Evolutionary conservation across 495 filamentous ascomycete genomes (phyloP).

Genomic region (Xylaria longipes): DNA sequence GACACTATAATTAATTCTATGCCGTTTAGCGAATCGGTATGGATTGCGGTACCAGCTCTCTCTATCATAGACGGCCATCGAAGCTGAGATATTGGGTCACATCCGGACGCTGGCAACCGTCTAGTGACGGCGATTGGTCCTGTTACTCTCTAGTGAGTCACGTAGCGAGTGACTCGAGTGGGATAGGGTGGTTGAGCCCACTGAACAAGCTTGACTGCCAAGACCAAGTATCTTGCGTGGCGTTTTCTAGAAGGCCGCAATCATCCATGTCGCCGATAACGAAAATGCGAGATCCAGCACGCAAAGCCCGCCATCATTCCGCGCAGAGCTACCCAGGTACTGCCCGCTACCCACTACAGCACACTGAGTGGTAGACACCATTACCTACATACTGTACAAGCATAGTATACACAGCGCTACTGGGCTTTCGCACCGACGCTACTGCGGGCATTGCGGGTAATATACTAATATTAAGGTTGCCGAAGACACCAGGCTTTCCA

Average conservation of each 20-base stretch:
- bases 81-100: constrained; percentile 24
- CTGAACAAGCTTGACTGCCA: constrained; percentile 24
- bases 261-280: constrained; percentile 24
- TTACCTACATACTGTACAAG: neutral
- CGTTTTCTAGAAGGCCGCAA: constrained; percentile 25
- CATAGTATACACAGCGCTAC: neutral
- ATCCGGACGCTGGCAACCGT: constrained; percentile 25
- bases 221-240: constrained; percentile 12
- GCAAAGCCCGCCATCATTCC: constrained; percentile 9
- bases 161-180: constrained; percentile 7
- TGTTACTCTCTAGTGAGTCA: constrained; percentile 19
- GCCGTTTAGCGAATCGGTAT: constrained; percentile 23
- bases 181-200: constrained; percentile 4
- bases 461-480: constrained; percentile 24
- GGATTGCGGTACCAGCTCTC: constrained; percentile 21
- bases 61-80: constrained; percentile 15
- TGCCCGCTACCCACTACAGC: neutral
- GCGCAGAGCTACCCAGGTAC: constrained; percentile 7
- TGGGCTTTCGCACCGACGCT: constrained; percentile 17
- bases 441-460: constrained; percentile 23
- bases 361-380: neutral
- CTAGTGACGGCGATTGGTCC: constrained; percentile 17
- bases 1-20: constrained; percentile 3
- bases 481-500: constrained; percentile 13
- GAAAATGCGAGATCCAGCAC: constrained; percentile 21